Evolutionary conservation across 345 rosid genomes (phyloP).

Genomic region (Isatis tinctoria): DNA sequence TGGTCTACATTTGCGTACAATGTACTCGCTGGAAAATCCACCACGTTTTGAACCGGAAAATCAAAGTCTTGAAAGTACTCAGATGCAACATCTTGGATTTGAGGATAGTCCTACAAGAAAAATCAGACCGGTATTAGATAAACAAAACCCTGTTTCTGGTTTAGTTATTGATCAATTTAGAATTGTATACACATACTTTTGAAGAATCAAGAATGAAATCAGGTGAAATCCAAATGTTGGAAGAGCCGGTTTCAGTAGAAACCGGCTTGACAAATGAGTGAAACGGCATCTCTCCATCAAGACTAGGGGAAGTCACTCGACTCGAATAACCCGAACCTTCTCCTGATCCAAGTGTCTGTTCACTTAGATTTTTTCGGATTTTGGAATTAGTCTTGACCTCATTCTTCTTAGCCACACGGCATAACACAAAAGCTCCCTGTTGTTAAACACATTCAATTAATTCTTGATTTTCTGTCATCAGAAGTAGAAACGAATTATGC

Average conservation of each 20-base stretch:
- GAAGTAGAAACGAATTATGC: not conserved
- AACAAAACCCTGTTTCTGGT: not conserved
- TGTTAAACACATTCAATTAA: not conserved
- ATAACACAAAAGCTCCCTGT: conserved; percentile 83
- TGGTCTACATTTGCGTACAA: conserved; percentile 32
- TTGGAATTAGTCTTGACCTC: conserved; percentile 45
- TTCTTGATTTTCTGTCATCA: not conserved
- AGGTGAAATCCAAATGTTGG: conserved; percentile 61
- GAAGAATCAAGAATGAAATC: conserved; percentile 82
- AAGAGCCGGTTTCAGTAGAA: conserved; percentile 33
- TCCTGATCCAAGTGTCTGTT: conserved; percentile 33
- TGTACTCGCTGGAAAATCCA: conserved; percentile 44
- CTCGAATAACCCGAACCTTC: conserved; percentile 45
- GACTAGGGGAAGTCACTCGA: conserved; percentile 41
- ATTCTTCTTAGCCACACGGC: conserved; percentile 73
- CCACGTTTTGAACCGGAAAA: conserved; percentile 33
- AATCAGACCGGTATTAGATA: not conserved
- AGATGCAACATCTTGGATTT: conserved; percentile 38
- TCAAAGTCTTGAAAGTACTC: conserved; percentile 38
- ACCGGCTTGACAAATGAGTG: conserved; percentile 20
- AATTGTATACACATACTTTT: conserved; percentile 41
- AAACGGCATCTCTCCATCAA: conserved; percentile 30
- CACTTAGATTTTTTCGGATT: conserved; percentile 38
- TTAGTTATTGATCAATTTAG: not conserved
- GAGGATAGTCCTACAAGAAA: conserved; percentile 52